Evolutionary conservation across 768 basidiomycete genomes (phyloP), one percentile per base, ranked within the genome.

Genomic region (Crepidotus variabilis): DNA sequence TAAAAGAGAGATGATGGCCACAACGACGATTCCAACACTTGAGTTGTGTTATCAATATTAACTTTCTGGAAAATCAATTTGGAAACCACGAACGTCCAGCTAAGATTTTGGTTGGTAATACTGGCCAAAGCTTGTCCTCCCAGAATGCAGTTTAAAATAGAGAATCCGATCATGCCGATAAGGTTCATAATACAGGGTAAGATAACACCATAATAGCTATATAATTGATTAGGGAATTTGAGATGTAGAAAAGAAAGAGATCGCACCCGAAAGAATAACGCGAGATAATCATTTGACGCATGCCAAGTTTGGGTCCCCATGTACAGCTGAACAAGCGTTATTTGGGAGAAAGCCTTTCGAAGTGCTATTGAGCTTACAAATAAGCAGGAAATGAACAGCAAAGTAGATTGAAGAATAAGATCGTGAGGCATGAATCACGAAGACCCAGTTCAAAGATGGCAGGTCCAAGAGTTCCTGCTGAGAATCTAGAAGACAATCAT

Each of bases 201-300:
- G n/a, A 84, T 82, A 32, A 84, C 79, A 7, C 86, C 88, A 55
- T 81, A 90, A 62, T 49, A 65, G 50, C 69, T 63, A 14, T 28
- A 46, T 36, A 43, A 28, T 32, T 28, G 24, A 51, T 23, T 54
- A 6, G 34, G 50, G 35, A 55, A 57, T 6, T 34, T 23, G 7
- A 20, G 35, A 32, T 33, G 47, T 11, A 33, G 18, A 28, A 34
- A 50, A 24, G 47, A 52, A 47, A 56, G 45, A 23, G 9, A 1
- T 56, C 71, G 28, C 34, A 75, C 72, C 73, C 73, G 55, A 74
- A 74, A 11, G 74, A 65, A 61, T 74, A 73, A 50, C 67, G 65
- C 2, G 91, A 85, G 46, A 83, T 80, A 21, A 92, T 83, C 89
- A 94, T 92, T 62, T 93, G 91, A 14, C 94, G 80, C 75, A 94